These are phyloP conservation scores for Eucalyptus marginata DNA, from an alignment of 345 rosid species.

Conservation along the genomic window DNA sequence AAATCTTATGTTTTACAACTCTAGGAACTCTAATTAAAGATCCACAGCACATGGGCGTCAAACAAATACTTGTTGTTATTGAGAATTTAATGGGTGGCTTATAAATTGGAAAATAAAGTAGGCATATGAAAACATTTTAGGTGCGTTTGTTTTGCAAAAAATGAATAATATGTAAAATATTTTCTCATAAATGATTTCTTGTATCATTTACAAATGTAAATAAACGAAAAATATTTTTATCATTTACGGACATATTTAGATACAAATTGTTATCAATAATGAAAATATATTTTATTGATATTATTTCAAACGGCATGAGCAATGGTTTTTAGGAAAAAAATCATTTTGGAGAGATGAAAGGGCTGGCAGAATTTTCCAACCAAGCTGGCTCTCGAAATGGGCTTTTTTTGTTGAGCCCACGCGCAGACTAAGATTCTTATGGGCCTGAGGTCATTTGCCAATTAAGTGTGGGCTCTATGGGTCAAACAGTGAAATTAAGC, in stretches of 20 bases:
- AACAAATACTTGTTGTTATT: background rate
- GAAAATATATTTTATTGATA: too few relatives aligned
- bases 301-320: background rate
- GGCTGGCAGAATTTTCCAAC: background rate
- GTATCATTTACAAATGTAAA: too few relatives aligned
- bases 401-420: too few relatives aligned
- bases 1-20: background rate
- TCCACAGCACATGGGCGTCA: background rate
- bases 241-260: too few relatives aligned
- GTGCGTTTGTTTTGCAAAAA: too few relatives aligned
- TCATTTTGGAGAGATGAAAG: background rate
- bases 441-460: too few relatives aligned
- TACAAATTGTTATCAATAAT: too few relatives aligned
- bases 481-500: too few relatives aligned
- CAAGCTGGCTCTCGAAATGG: background rate
- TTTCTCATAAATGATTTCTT: too few relatives aligned
- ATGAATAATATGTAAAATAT: background rate
- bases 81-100: background rate
- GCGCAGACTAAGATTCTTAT: too few relatives aligned
- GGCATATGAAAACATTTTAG: background rate
- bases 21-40: background rate
- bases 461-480: too few relatives aligned
- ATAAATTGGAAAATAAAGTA: background rate
- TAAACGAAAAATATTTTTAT: too few relatives aligned
- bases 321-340: background rate